Evolutionary conservation across 1,284 basidiomycete species (phyloP).

Genomic region (Fomitiporia mediterranea): DNA sequence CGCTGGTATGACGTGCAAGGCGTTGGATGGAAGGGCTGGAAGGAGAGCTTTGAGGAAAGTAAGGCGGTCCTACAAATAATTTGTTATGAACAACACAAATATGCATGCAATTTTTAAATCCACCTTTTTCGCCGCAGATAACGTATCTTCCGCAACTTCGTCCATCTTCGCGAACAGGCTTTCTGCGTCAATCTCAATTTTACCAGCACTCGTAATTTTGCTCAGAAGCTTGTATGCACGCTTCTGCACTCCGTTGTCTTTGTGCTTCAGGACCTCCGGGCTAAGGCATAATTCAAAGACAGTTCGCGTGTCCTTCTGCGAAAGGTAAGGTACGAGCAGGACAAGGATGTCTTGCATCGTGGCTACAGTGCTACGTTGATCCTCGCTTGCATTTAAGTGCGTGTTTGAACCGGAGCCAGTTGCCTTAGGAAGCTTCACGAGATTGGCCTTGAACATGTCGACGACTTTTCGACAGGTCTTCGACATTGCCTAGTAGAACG

Average conservation of each 20-base stretch:
- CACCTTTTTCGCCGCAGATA: conserved; percentile 86
- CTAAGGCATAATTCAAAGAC: conserved; percentile 64
- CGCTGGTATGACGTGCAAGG: conserved; percentile 82
- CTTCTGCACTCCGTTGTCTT: conserved; percentile 91
- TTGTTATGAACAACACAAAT: conserved; percentile 10
- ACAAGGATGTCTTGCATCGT: conserved; percentile 90
- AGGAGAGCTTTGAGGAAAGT: conserved; percentile 75
- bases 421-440: conserved; percentile 36
- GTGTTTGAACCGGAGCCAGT: conserved; percentile 30
- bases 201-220: conserved; percentile 62
- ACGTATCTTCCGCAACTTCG: conserved; percentile 58
- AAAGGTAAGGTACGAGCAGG: conserved; percentile 79
- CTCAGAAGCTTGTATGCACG: conserved; percentile 89
- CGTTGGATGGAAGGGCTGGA: conserved; percentile 60
- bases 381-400: conserved; percentile 33
- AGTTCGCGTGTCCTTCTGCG: conserved; percentile 49
- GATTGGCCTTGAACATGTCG: conserved; percentile 70
- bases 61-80: conserved; percentile 69
- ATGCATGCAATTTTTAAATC: not conserved
- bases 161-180: conserved; percentile 62
- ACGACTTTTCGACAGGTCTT: conserved; percentile 82
- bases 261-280: conserved; percentile 58
- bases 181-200: conserved; percentile 52
- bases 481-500: conserved; percentile 60
- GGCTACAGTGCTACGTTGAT: conserved; percentile 54